A percentile compares a stretch with the other conserved stretches of the same genome.
Conservation (phyloP, 2,329 filamentous ascomycete species). For the Aspergillus tubingensis region DNA sequence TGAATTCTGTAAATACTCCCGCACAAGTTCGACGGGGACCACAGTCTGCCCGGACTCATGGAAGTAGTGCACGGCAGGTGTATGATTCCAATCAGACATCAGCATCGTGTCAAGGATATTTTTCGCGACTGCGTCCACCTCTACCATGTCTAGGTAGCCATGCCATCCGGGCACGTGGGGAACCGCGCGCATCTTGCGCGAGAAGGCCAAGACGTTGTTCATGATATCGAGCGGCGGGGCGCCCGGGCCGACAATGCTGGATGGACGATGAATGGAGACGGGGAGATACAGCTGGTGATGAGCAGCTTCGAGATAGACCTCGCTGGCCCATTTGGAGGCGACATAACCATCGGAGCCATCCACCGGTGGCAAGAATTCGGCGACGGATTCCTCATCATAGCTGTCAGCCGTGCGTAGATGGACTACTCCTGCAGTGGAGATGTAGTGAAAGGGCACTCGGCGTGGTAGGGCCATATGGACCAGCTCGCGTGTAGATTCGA, state of each 20-base stretch:
- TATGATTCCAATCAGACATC: background rate
- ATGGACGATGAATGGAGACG: conserved; percentile 35
- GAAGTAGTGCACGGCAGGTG: background rate
- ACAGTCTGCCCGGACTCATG: background rate
- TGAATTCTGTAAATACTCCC: background rate
- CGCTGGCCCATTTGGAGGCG: conserved; percentile 43
- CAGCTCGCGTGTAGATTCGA: conserved; percentile 28
- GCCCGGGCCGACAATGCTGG: conserved; percentile 21
- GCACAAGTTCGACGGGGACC: background rate
- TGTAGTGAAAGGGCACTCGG: conserved; percentile 31
- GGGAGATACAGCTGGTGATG: conserved; percentile 18
- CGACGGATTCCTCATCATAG: conserved; percentile 8
- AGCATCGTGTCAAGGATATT: background rate
- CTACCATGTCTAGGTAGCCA: background rate
- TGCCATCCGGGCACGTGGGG: background rate
- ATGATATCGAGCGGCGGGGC: conserved; percentile 26
- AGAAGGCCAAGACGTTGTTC: conserved; percentile 15
- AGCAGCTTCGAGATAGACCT: conserved; percentile 38
- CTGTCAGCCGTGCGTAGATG: background rate
- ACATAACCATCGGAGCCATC: conserved; percentile 39
- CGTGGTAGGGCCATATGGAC: conserved; percentile 25
- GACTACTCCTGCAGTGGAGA: conserved; percentile 28
- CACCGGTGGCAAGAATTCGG: conserved; percentile 24
- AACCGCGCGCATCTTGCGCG: background rate
- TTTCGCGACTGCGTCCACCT: background rate